Evolutionary conservation across 2,329 filamentous ascomycete genomes (phyloP), one percentile per base, ranked within the genome.

Genomic region (Laburnicola sp.): DNA sequence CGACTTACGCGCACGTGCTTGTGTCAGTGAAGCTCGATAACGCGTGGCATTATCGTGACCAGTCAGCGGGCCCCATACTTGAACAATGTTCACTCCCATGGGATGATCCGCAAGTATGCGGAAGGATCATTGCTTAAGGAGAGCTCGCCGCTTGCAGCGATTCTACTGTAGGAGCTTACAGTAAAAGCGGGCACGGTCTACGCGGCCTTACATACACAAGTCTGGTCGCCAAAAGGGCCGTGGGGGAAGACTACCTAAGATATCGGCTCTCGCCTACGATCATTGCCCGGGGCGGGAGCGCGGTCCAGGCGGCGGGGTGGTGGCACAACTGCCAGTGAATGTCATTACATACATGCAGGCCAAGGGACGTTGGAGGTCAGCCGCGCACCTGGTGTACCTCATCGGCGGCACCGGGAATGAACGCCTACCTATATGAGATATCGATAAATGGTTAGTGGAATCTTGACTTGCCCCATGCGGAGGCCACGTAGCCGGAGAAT

Each of bases 381-480:
- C 45, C 39, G 44, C 44, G 41, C 26, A 47, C 16, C 22, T 25
- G 41, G 10, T 28, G 41, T 37, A 45, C 45, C 46, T 9, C 49
- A 37, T 40, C 36, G 27, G 31, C 27, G 38, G 35, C 30, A 11
- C 8, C 25, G 35, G 38, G 37, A 39, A 41, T 48, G 38, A 28
- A 36, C 48, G 43, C 45, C 48, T 50, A 39, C 28, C 37, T 44
- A 30, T 50, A 35, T 23, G 9, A 41, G 53, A 51, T 36, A 50
- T 45, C 37, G 41, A 49, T 38, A 48, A 21, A 50, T 34, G 37
- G 25, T 45, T 41, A 34, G 22, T 45, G 51, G 48, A 56, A 54
- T 54, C 41, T 52, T 22, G 38, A 53, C 45, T 55, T 64, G 35
- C 62, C 58, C 11, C 6, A 58, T 62, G 45, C 3, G 43, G 57